Evolutionary conservation across 2,329 filamentous ascomycete species (phyloP).

Genomic region (Verticillium alfalfae): DNA sequence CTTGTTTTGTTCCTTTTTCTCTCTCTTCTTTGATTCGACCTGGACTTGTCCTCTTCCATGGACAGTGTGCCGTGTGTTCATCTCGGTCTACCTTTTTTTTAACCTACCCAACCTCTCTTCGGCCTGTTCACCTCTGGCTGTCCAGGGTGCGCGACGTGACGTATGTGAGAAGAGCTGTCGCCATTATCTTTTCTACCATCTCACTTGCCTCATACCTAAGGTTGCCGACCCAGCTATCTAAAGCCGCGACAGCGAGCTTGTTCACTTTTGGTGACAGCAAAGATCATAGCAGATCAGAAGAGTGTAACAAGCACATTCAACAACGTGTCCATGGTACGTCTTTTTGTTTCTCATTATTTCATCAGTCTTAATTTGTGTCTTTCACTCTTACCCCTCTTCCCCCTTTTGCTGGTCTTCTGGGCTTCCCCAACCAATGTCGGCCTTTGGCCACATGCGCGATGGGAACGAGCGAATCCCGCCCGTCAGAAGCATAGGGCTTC

Average conservation of each 20-base stretch:
- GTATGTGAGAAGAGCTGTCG: background rate
- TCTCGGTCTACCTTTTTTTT: conserved; percentile 1
- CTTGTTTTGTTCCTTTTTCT: conserved; percentile 23
- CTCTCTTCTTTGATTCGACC: background rate
- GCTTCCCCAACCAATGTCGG: background rate
- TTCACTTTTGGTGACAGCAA: background rate
- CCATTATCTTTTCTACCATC: background rate
- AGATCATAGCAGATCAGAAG: no score
- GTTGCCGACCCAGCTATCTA: no score
- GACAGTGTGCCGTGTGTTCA: conserved; percentile 7
- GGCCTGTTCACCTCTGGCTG: conserved; percentile 37
- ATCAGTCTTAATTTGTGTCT: background rate
- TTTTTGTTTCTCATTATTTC: conserved; percentile 3
- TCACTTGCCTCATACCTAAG: background rate
- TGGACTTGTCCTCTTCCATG: background rate
- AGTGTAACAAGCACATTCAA: background rate
- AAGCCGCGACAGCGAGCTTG: background rate
- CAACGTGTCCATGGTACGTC: background rate
- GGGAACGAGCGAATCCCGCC: background rate
- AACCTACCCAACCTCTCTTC: conserved; percentile 19
- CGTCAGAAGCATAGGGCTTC: background rate
- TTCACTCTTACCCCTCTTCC: background rate
- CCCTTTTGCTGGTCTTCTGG: background rate
- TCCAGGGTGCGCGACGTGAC: conserved; percentile 39
- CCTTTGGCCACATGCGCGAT: background rate